Base-by-base conservation (phyloP, 2,329 filamentous ascomycete species). In the Cladosporium oxysporum region DNA sequence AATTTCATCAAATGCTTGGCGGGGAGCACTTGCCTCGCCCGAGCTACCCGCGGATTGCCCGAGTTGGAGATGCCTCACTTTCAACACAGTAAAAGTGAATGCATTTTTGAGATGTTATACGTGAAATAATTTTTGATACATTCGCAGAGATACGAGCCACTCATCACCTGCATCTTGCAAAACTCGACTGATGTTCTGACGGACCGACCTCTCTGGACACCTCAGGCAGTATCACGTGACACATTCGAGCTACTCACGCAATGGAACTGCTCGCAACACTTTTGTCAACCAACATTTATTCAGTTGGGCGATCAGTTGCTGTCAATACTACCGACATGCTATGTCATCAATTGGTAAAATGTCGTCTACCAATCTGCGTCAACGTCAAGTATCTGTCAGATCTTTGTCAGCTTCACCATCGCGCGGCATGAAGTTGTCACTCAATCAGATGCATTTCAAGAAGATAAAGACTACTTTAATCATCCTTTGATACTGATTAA, bases 1-100 rank as follows among this genome's bases (percentile, higher is more conserved):
- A 55, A 55, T n/a, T 55, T 55, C 52, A 47, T 47, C 41, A n/a
- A 31, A 55, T 55, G 52, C 52, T 55, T 55, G 52, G 52, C 52
- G 28, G 28, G 12, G 6, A 21, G 41, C 41, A 47, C 41, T 47
- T 47, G 41, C 41, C n/a, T 47, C 41, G 41, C 41, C 41, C 41
- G 41, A 47, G n/a, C 41, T 47, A 21, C 8, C 41, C 41, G 41
- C 41, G 41, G 41, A 47, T 47, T 47, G 41, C 8, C 41, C 41
- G 41, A 47, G n/a, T 47, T 47, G 11, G 41, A 23, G 41, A 47
- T 47, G 41, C 14, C 41, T 47, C 14, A 16, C n/a, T 47, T 47
- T 3, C 41, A 47, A 11, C 41, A 21, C n/a, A 47, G 5, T 11
- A 47, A 12, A 18, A 47, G 8, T 47, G 41, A 47, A 21, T 47